phyloP scores from a whole-genome alignment of 2,329 filamentous ascomycete species.

The Fonsecaea pedrosoi region DNA sequence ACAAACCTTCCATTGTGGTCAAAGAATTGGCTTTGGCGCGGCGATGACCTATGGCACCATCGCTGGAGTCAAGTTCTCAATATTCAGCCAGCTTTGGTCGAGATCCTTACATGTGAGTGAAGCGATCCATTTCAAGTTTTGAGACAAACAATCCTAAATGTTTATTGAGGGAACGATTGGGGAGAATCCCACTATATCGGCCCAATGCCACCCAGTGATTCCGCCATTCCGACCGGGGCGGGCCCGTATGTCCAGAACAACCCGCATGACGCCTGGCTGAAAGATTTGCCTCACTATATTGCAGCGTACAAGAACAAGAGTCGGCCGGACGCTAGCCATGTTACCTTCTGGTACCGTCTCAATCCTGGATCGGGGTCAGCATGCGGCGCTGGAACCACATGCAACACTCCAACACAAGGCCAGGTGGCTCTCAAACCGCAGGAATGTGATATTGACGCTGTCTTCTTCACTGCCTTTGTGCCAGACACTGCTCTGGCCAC shows the following conservation, averaged over 20 bases:
- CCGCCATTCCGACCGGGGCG: conserved; percentile 13
- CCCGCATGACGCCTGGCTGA: conserved; percentile 18
- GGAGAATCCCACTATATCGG: conserved; percentile 20
- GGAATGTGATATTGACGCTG: conserved; percentile 7
- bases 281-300: conserved; percentile 20
- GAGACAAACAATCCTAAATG: neutral
- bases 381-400: conserved; percentile 9
- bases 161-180: neutral
- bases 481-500: conserved; percentile 9
- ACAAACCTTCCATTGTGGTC: conserved; percentile 18
- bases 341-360: conserved; percentile 22
- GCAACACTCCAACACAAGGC: conserved; percentile 12
- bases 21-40: conserved; percentile 22
- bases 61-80: conserved; percentile 16
- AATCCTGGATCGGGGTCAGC: conserved; percentile 7
- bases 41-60: conserved; percentile 12
- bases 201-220: conserved; percentile 12
- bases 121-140: neutral
- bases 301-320: conserved; percentile 12
- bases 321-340: conserved; percentile 12
- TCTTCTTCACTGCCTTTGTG: conserved; percentile 20
- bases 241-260: conserved; percentile 7
- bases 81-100: conserved; percentile 9
- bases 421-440: conserved; percentile 7
- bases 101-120: conserved; percentile 16